Percentiles rank a stretch among this genome's conserved stretches.
These are phyloP conservation scores for Leccinum subgranulosum DNA, from an alignment of 768 basidiomycete species.

Conservation along the genomic window DNA sequence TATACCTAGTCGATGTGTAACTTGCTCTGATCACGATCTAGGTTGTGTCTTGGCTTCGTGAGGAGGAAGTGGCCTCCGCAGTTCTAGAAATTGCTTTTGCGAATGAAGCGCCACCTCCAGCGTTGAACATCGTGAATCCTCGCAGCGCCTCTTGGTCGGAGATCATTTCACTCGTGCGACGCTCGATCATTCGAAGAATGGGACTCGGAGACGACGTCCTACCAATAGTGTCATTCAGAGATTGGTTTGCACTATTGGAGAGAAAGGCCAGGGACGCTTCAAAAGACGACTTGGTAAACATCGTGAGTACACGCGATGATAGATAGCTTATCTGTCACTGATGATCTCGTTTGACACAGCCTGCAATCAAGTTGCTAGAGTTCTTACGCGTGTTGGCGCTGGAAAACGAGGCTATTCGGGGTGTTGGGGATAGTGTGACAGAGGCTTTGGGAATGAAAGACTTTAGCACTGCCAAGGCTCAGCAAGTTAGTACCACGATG, in stretches of 20 bases:
- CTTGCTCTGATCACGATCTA: slow-evolving; percentile 9
- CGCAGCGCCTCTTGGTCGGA: slow-evolving; percentile 30
- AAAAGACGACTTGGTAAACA: slow-evolving; percentile 26
- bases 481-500: slow-evolving; percentile 12
- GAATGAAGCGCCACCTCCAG: slow-evolving; percentile 12
- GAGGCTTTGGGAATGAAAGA: too few species aligned
- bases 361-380: slow-evolving; percentile 27
- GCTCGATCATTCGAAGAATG: slow-evolving; percentile 12
- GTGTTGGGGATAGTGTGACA: too few species aligned
- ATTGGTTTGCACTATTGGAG: slow-evolving; percentile 35
- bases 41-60: slow-evolving; percentile 43
- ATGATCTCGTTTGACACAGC: slow-evolving; percentile 16
- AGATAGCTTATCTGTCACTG: too few species aligned
- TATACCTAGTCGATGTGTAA: too few species aligned
- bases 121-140: slow-evolving; percentile 41
- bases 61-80: slow-evolving; percentile 35
- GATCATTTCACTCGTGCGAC: slow-evolving; percentile 26
- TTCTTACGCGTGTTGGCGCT: too few species aligned
- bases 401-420: too few species aligned
- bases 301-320: slow-evolving; percentile 24
- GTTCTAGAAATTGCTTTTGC: slow-evolving; percentile 30
- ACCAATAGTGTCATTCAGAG: slow-evolving; percentile 31
- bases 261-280: slow-evolving; percentile 14
- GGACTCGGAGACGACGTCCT: slow-evolving; percentile 9
- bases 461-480: too few species aligned